Conservation (phyloP, 2,329 filamentous ascomycete genomes). For the Thelonectria rubi region DNA sequence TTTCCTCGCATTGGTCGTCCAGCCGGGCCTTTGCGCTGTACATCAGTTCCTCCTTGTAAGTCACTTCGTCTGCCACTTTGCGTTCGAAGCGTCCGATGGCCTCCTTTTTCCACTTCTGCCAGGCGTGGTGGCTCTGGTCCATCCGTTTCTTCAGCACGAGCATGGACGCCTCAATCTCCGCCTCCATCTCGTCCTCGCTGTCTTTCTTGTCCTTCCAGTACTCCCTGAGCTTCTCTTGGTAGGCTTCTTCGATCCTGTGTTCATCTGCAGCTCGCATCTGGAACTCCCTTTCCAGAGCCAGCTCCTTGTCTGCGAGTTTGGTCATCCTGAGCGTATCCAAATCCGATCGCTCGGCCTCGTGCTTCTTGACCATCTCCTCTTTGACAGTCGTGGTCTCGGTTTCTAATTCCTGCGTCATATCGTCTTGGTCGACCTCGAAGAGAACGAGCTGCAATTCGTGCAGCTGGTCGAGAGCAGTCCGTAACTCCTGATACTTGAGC, state of each 20-base stretch:
- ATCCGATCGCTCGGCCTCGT: constrained; percentile 46
- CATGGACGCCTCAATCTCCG: constrained; percentile 47
- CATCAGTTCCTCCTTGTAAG: constrained; percentile 54
- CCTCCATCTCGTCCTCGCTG: constrained; percentile 45
- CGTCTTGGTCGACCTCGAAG: constrained; percentile 51
- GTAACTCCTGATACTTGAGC: constrained; percentile 51
- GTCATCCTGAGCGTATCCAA: constrained; percentile 38
- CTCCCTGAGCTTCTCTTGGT: constrained; percentile 49
- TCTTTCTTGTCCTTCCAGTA: constrained; percentile 51
- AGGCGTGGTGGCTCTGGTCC: constrained; percentile 52
- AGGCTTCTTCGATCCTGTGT: constrained; percentile 54
- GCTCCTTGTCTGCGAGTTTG: constrained; percentile 48
- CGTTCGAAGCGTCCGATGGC: constrained; percentile 51
- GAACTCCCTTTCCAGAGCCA: constrained; percentile 52
- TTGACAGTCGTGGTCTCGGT: constrained; percentile 37
- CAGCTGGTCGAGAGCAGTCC: constrained; percentile 49
- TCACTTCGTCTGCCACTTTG: constrained; percentile 51
- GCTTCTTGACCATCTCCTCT: constrained; percentile 45
- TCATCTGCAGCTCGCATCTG: constrained; percentile 53
- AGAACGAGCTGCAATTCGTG: constrained; percentile 54
- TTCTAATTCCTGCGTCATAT: constrained; percentile 44
- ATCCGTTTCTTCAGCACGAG: constrained; percentile 50
- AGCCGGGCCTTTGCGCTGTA: constrained; percentile 49
- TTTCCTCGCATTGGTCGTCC: constrained; percentile 41
- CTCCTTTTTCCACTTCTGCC: constrained; percentile 53